A percentile compares a stretch with the other conserved stretches of the same genome.
Conservation (phyloP, 257 asterid species). For the Petunia axillaris region DNA sequence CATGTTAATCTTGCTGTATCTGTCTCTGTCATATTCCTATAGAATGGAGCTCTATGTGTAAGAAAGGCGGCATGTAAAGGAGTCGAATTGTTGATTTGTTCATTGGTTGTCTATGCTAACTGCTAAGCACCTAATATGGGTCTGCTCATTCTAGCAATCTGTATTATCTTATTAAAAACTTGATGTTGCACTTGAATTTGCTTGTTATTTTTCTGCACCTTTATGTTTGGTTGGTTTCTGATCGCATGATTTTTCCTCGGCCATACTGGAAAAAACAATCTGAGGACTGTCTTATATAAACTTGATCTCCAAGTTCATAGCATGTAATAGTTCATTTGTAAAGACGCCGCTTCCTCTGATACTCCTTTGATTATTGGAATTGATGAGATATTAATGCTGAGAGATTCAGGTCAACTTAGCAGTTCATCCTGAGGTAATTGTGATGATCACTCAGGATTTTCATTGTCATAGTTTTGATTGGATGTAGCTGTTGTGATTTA, state of each 20-base stretch:
- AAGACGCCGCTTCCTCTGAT: too few relatives aligned
- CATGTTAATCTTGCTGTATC: background rate
- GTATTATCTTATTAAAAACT: background rate
- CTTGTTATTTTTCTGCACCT: background rate
- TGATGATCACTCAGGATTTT: too few relatives aligned
- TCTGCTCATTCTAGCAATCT: too few relatives aligned
- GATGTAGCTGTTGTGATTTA: too few relatives aligned
- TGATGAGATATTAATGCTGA: too few relatives aligned
- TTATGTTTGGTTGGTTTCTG: background rate
- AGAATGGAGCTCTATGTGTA: background rate
- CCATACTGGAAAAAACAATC: background rate
- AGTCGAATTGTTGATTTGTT: too few relatives aligned
- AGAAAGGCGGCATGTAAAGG: background rate
- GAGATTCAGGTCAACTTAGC: too few relatives aligned
- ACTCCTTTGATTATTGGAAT: too few relatives aligned
- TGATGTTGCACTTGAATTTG: background rate
- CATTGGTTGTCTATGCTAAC: background rate
- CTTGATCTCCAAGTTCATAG: background rate
- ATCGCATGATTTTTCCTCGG: background rate
- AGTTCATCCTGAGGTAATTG: too few relatives aligned
- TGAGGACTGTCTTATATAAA: background rate
- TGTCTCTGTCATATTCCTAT: background rate
- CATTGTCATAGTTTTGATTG: too few relatives aligned
- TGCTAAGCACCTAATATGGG: background rate
- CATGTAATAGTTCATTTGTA: background rate